A percentile compares a stretch with the other conserved stretches of the same genome.
phyloP scores from a whole-genome alignment of 1,139 yeast genomes.

The Pichia inconspicua region DNA sequence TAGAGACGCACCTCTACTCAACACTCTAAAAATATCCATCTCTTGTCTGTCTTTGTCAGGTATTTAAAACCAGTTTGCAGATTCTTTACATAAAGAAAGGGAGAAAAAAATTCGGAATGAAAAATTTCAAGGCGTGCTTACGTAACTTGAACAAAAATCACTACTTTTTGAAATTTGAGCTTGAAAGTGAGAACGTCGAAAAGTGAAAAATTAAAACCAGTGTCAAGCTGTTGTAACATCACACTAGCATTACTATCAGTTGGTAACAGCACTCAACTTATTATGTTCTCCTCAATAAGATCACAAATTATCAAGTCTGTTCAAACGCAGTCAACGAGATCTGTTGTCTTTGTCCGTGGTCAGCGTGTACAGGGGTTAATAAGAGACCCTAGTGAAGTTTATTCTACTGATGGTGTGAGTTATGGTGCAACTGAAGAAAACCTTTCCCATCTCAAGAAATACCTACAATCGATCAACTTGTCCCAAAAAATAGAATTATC shows the following conservation, averaged over 20 bases:
- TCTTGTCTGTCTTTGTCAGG: background rate
- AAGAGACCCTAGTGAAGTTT: constrained; percentile 63
- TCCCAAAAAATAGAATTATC: constrained; percentile 35
- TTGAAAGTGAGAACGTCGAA: background rate
- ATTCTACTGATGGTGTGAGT: constrained; percentile 49
- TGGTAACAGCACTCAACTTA: background rate
- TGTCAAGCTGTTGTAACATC: background rate
- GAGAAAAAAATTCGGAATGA: background rate
- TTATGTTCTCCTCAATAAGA: background rate
- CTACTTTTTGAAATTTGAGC: background rate
- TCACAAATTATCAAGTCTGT: background rate
- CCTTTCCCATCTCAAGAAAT: constrained; percentile 39
- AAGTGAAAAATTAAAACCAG: background rate
- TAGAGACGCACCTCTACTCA: constrained; percentile 78
- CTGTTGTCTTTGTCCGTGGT: constrained; percentile 40
- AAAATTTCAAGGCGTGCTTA: background rate
- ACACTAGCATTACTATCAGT: background rate
- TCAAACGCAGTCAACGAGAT: constrained; percentile 12
- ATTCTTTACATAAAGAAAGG: background rate
- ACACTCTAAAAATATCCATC: constrained; percentile 86
- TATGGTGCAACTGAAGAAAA: constrained; percentile 51
- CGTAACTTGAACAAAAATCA: background rate
- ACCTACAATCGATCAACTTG: constrained; percentile 29
- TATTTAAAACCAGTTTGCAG: background rate
- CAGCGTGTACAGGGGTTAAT: constrained; percentile 65